phyloP scores from a whole-genome alignment of 352 stramenopile species.

The Globisporangium carolinianum region DNA sequence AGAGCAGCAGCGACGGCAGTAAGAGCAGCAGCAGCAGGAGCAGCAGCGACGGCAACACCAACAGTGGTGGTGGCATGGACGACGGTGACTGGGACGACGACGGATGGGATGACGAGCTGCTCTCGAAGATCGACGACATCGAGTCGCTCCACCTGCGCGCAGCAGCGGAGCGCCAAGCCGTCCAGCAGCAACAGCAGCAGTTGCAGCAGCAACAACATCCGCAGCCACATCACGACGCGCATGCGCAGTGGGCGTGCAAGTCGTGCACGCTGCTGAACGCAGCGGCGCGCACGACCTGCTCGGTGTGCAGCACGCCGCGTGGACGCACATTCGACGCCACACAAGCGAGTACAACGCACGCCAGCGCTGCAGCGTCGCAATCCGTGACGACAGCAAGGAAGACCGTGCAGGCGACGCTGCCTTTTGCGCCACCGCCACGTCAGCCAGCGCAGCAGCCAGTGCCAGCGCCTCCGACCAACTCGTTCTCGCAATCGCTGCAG shows the following conservation, averaged over 20 bases:
- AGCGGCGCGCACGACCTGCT: conserved; percentile 22
- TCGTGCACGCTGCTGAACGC: conserved; percentile 67
- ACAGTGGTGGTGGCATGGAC: conserved; percentile 17
- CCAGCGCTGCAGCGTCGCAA: conserved; percentile 2
- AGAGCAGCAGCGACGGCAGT: neutral
- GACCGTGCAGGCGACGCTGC: conserved; percentile 56
- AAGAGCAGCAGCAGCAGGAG: no score
- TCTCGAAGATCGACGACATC: conserved; percentile 59
- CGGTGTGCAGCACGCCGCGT: conserved; percentile 44
- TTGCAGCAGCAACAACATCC: conserved; percentile 1
- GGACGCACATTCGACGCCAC: conserved; percentile 22
- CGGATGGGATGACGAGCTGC: conserved; percentile 80
- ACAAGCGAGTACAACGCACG: neutral
- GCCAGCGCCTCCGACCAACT: conserved; percentile 2
- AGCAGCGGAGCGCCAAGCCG: conserved; percentile 2
- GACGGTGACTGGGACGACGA: conserved; percentile 15
- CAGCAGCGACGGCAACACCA: neutral
- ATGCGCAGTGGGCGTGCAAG: conserved; percentile 30
- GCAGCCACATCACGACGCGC: neutral
- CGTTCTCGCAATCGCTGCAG: conserved; percentile 1
- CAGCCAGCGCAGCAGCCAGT: conserved; percentile 7
- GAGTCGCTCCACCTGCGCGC: conserved; percentile 36
- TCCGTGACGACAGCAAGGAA: conserved; percentile 16
- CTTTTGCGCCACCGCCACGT: conserved; percentile 29
- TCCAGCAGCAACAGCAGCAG: conserved; percentile 2